phyloP scores from a whole-genome alignment of 495 filamentous ascomycete species.

The Aspergillus ostianus region DNA sequence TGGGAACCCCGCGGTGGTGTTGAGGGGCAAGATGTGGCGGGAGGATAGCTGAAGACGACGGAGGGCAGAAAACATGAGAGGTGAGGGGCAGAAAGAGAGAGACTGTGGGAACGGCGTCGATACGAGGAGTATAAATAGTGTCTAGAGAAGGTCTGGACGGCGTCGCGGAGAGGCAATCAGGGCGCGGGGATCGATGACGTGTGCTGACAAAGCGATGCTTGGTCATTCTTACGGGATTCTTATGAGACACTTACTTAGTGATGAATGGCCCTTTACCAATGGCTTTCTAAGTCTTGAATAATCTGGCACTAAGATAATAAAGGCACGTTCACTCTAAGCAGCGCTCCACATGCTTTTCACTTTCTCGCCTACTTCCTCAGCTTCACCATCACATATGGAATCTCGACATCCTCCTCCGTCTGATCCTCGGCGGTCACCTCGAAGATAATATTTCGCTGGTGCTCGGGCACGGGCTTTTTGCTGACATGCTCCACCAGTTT shows the following conservation, averaged over 20 bases:
- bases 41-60: slow-evolving; percentile 24
- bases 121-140: not conserved
- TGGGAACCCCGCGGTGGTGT: slow-evolving; percentile 18
- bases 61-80: slow-evolving; percentile 32
- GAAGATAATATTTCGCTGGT: slow-evolving; percentile 94
- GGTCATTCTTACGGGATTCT: not conserved
- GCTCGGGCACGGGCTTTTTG: slow-evolving; percentile 85
- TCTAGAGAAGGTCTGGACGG: not conserved
- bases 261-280: no score
- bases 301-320: not conserved
- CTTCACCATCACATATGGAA: slow-evolving; percentile 95
- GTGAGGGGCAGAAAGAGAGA: not conserved
- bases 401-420: slow-evolving; percentile 91
- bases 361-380: slow-evolving; percentile 40
- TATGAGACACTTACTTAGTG: no score
- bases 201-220: not conserved
- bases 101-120: no score
- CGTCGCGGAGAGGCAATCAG: not conserved
- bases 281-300: not conserved
- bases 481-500: slow-evolving; percentile 84
- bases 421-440: slow-evolving; percentile 92
- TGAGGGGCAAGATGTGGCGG: slow-evolving; percentile 20
- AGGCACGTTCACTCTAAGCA: slow-evolving; percentile 1
- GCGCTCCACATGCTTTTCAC: not conserved
- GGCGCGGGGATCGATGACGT: not conserved